Evolutionary conservation across 495 filamentous ascomycete species (phyloP).

Genomic region (Trichoderma gamsii): DNA sequence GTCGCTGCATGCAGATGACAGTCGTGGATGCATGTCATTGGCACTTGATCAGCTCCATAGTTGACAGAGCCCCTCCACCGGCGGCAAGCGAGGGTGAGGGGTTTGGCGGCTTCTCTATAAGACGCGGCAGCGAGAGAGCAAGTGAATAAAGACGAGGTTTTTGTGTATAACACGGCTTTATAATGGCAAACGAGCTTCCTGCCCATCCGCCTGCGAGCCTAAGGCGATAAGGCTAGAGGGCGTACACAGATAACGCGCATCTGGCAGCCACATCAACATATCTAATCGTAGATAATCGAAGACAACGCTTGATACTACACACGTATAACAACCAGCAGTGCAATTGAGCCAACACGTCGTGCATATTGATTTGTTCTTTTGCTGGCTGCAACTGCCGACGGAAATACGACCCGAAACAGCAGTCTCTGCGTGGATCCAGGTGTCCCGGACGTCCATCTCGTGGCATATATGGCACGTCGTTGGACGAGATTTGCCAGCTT

Average conservation of each 20-base stretch:
- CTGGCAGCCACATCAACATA: not conserved
- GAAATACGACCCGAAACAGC: not conserved
- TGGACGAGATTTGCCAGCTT: not conserved
- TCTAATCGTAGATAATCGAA: not conserved
- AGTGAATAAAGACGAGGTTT: not conserved
- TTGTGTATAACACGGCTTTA: slow-evolving; percentile 1
- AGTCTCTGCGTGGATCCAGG: not conserved
- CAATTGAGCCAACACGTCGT: slow-evolving; percentile 4
- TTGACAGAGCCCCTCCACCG: slow-evolving; percentile 9
- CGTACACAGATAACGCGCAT: not conserved
- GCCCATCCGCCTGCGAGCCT: not conserved
- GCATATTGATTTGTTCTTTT: not conserved
- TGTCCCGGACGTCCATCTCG: not conserved
- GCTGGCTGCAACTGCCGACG: not conserved
- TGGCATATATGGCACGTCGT: not conserved
- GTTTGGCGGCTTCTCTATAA: not conserved
- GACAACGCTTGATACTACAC: not conserved
- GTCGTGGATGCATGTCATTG: slow-evolving; percentile 14
- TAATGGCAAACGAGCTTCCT: not conserved
- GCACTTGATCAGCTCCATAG: slow-evolving; percentile 13
- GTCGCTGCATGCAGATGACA: slow-evolving; percentile 14
- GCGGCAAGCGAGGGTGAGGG: slow-evolving; percentile 10
- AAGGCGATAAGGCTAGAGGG: slow-evolving; percentile 7
- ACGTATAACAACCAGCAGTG: not conserved
- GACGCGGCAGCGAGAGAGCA: not conserved